These are phyloP conservation scores for Wallacemonas sp. DNA, from an alignment of 208 protist genomes.

Conservation along the genomic window DNA sequence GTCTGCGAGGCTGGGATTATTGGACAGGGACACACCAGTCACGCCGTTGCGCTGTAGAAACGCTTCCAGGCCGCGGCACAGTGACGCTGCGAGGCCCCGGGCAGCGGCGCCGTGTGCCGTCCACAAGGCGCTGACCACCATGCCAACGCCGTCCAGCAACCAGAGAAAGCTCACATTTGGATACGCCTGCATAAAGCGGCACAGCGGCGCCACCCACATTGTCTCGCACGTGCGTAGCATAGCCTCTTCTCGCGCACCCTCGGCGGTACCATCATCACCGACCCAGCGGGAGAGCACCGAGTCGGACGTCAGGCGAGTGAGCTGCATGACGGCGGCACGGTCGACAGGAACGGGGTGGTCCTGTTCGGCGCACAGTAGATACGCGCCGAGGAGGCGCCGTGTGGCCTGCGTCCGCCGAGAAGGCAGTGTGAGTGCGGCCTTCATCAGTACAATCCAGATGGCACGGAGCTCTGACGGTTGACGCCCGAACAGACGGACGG, in stretches of 20 bases:
- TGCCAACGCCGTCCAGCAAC: constrained; percentile 53
- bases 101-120: constrained; percentile 24
- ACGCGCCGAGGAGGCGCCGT: constrained; percentile 50
- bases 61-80: constrained; percentile 21
- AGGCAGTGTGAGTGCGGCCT: constrained; percentile 60
- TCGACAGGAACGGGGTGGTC: constrained; percentile 38
- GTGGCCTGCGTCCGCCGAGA: constrained; percentile 22
- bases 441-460: constrained; percentile 71
- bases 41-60: constrained; percentile 27
- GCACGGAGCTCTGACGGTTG: constrained; percentile 32
- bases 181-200: constrained; percentile 46
- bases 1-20: constrained; percentile 48
- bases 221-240: background rate
- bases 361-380: constrained; percentile 51
- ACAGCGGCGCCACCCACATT: constrained; percentile 15
- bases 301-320: constrained; percentile 44
- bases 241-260: constrained; percentile 9
- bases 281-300: constrained; percentile 17
- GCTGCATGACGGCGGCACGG: constrained; percentile 51
- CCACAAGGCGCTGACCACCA: constrained; percentile 51
- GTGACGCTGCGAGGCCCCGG: constrained; percentile 11
- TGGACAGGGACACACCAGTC: constrained; percentile 41
- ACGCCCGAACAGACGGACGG: constrained; percentile 55
- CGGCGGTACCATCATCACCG: background rate
- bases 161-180: constrained; percentile 61